phyloP scores from a whole-genome alignment of 345 rosid species.

The Laguncularia racemosa region DNA sequence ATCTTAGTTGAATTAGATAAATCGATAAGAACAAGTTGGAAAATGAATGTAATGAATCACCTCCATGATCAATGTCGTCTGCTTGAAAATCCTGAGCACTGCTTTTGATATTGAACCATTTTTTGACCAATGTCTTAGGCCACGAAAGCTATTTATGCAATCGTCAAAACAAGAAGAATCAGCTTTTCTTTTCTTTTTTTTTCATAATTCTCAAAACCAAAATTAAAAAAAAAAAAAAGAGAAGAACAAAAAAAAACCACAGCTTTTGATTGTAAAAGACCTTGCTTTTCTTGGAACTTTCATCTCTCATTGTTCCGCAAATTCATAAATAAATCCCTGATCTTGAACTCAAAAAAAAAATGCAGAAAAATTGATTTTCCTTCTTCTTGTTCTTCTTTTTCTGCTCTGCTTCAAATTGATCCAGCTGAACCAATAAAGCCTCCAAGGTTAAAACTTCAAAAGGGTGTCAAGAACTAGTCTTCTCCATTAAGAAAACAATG shows the following conservation, averaged over 20 bases:
- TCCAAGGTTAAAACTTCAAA: too few relatives aligned
- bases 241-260: conserved; percentile 2
- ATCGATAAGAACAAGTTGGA: conserved; percentile 5
- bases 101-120: conserved; percentile 87
- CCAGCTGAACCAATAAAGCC: too few relatives aligned
- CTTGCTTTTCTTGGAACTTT: conserved; percentile 73
- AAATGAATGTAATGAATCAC: conserved; percentile 17
- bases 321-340: conserved; percentile 37
- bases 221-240: background rate
- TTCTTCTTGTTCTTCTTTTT: too few relatives aligned
- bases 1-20: conserved; percentile 2
- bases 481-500: too few relatives aligned
- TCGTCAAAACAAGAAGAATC: background rate
- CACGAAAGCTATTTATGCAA: conserved; percentile 61
- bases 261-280: conserved; percentile 23
- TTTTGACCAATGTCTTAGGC: conserved; percentile 93
- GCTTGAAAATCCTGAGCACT: conserved; percentile 82
- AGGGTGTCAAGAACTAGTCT: too few relatives aligned
- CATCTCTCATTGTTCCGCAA: conserved; percentile 77
- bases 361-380: background rate
- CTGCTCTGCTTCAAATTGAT: too few relatives aligned
- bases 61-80: conserved; percentile 45
- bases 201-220: too few relatives aligned
- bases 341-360: conserved; percentile 9
- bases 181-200: background rate